These are phyloP conservation scores for Orbilia quercus DNA, from an alignment of 2,329 filamentous ascomycete species.

Conservation along the genomic window DNA sequence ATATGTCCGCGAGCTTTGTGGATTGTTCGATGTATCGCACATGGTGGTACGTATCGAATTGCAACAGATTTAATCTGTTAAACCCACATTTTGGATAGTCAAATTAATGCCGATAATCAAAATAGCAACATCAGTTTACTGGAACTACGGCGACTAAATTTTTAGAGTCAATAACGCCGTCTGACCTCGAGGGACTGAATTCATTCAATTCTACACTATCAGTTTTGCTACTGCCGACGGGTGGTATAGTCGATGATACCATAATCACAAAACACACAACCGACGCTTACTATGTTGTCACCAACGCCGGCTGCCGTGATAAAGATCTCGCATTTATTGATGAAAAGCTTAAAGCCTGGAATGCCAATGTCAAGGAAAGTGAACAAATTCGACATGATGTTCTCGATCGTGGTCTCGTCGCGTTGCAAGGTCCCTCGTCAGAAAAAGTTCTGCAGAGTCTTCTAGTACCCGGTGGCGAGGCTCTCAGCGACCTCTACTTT, in stretches of 20 bases:
- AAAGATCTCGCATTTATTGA: slow-evolving; percentile 85
- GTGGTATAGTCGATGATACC: slow-evolving; percentile 94
- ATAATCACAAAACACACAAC: slow-evolving; percentile 85
- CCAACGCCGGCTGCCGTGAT: slow-evolving; percentile 89
- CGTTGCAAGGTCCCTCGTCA: slow-evolving; percentile 86
- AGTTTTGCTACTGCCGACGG: slow-evolving; percentile 83
- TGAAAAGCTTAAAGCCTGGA: slow-evolving; percentile 74
- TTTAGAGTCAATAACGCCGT: slow-evolving; percentile 85
- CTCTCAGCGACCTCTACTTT: slow-evolving; percentile 80
- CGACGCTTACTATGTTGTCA: slow-evolving; percentile 84
- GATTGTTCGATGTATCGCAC: slow-evolving; percentile 94
- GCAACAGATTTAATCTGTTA: neutral
- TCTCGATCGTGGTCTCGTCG: slow-evolving; percentile 80
- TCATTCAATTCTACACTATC: slow-evolving; percentile 81
- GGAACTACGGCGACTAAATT: slow-evolving; percentile 84
- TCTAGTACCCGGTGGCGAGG: slow-evolving; percentile 67
- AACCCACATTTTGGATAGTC: neutral
- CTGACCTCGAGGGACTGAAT: slow-evolving; percentile 73
- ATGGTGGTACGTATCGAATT: slow-evolving; percentile 72
- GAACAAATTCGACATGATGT: slow-evolving; percentile 75
- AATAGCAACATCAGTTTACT: slow-evolving; percentile 67
- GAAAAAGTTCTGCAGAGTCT: slow-evolving; percentile 75
- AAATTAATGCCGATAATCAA: slow-evolving; percentile 12
- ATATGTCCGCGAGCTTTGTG: slow-evolving; percentile 88
- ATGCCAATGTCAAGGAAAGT: slow-evolving; percentile 68